phyloP scores from a whole-genome alignment of 352 stramenopile genomes.

The Globisporangium mamillatum region DNA sequence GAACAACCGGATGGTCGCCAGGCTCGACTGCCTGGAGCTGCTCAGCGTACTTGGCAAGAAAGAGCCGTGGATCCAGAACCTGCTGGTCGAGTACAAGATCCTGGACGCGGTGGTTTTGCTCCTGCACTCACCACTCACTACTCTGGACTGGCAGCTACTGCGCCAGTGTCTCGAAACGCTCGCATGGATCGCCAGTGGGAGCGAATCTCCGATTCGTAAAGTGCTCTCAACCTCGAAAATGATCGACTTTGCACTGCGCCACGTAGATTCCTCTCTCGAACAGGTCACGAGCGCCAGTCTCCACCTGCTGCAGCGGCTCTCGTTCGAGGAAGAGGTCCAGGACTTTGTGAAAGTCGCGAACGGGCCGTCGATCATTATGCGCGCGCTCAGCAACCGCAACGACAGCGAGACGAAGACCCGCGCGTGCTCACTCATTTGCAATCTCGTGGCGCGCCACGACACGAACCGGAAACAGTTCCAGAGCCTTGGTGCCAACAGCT shows the following conservation, averaged over 20 bases:
- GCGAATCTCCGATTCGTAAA: slow-evolving; percentile 29
- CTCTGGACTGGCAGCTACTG: slow-evolving; percentile 35
- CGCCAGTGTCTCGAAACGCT: slow-evolving; percentile 47
- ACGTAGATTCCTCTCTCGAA: slow-evolving; percentile 35
- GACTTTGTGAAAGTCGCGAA: slow-evolving; percentile 33
- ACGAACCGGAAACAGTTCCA: slow-evolving; percentile 53
- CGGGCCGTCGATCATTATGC: slow-evolving; percentile 43
- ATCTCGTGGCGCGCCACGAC: slow-evolving; percentile 49
- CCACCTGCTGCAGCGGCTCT: slow-evolving; percentile 54
- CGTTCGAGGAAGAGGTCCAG: slow-evolving; percentile 35
- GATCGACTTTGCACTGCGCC: slow-evolving; percentile 41
- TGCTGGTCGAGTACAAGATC: slow-evolving; percentile 53
- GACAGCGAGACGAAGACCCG: slow-evolving; percentile 26
- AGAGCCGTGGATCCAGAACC: slow-evolving; percentile 39
- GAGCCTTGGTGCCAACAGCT: slow-evolving; percentile 39
- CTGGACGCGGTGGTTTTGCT: slow-evolving; percentile 45
- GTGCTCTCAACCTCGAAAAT: slow-evolving; percentile 46
- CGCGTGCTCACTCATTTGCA: slow-evolving; percentile 43
- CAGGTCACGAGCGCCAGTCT: slow-evolving; percentile 39
- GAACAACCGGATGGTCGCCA: slow-evolving; percentile 17
- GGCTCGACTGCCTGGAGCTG: slow-evolving; percentile 45
- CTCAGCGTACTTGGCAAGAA: slow-evolving; percentile 41
- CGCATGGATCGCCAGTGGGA: slow-evolving; percentile 47
- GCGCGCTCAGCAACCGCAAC: slow-evolving; percentile 30
- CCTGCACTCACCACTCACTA: slow-evolving; percentile 41